Base-by-base conservation (phyloP, 192 early-diverging fungal genomes). In the Entomortierella chlamydospora region DNA sequence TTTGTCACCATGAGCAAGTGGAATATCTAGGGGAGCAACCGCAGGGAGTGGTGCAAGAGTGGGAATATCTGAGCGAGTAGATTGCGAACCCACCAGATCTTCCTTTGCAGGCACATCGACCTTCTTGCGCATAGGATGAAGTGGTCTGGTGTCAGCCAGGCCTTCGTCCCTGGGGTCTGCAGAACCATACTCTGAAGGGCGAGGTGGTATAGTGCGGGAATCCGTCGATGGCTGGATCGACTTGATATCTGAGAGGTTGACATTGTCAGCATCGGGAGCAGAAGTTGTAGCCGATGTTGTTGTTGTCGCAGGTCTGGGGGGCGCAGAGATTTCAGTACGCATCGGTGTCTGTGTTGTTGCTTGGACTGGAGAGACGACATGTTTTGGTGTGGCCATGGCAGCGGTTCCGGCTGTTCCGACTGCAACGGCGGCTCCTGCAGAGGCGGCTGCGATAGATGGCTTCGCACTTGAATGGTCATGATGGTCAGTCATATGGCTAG, bases 111-210 rank as follows among this genome's bases (percentile, higher is more conserved):
- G 47, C 7, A 62, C 54, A 1, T 61, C 37, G 0, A 11, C 49
- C 2, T 9, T 42, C 37, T 31, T 31, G 13, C 59, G 31, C 26
- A 39, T 18, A 0, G 50, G 55, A n/a, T 54, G 57, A 13, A 59
- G 12, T 13, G 33, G 47, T 29, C 51, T 56, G 1, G 61, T 53
- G 34, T 72, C 70, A 15, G 60, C 30, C 25, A 72, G 28, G 0
- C 15, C 34, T n/a, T 64, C 9, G 42, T 64, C 45, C 33, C 57
- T 63, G 33, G 61, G 43, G 7, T 72, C 45, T 11, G 52, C 61
- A 23, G 61, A 50, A 0, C 68, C 57, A 17, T 70, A 60, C 31
- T 68, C 55, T 0, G 54, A 50, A 4, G 43, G 9, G 1, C 34
- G 34, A 37, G 34, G 10, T n/a, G n/a, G n/a, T n/a, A n/a, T n/a